Conservation (phyloP, 805 yeast genomes). For the Metschnikowia sp. region DNA sequence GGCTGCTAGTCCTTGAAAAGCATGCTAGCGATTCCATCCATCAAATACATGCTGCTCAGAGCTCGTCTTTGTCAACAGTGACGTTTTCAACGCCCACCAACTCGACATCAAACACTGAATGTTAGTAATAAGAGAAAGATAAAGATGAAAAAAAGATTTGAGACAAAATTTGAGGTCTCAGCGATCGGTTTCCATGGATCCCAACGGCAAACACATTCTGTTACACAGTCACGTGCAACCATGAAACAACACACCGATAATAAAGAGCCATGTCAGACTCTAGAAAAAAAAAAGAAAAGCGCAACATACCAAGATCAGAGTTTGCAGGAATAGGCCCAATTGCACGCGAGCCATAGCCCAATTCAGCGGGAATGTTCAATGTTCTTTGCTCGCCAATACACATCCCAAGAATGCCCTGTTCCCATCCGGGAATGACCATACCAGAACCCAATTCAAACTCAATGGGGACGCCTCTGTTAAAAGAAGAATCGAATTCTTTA, state of each 20-base stretch:
- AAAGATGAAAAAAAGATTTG: neutral
- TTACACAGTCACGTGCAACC: neutral
- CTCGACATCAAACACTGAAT: slow-evolving; percentile 55
- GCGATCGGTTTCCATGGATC: no score
- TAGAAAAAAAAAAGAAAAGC: neutral
- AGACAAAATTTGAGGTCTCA: neutral
- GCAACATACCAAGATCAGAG: slow-evolving; percentile 53
- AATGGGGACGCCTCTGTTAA: slow-evolving; percentile 62
- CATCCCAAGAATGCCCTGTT: slow-evolving; percentile 70
- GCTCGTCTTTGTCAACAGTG: slow-evolving; percentile 13
- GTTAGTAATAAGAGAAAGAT: slow-evolving; percentile 19
- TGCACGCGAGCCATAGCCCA: slow-evolving; percentile 77
- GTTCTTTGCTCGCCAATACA: slow-evolving; percentile 86
- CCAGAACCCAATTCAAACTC: slow-evolving; percentile 72
- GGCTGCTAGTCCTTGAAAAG: no score
- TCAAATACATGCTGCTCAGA: slow-evolving; percentile 1
- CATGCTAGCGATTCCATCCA: no score
- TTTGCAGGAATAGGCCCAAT: slow-evolving; percentile 77
- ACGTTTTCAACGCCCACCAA: slow-evolving; percentile 51
- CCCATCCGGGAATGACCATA: slow-evolving; percentile 89
- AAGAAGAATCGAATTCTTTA: slow-evolving; percentile 71
- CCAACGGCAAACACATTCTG: neutral
- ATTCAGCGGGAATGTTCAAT: slow-evolving; percentile 70
- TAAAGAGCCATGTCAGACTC: neutral
- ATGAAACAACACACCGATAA: neutral